Conservation (phyloP, 2,329 filamentous ascomycete species). For the Trichoderma hamatum region DNA sequence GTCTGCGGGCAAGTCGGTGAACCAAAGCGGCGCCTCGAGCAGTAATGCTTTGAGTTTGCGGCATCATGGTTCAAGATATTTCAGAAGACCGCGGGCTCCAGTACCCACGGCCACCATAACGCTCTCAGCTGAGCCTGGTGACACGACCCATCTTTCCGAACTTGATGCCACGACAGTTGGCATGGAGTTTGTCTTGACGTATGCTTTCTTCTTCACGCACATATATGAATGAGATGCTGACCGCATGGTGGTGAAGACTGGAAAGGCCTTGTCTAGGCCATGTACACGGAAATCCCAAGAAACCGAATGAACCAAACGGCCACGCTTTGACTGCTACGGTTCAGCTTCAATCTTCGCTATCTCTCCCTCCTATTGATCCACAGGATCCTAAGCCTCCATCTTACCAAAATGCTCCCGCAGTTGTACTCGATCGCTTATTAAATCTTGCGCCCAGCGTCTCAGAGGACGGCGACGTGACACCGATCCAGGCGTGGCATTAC, state of each 20-base stretch:
- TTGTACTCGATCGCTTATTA: conserved; percentile 33
- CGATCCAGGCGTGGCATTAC: conserved; percentile 44
- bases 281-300: conserved; percentile 33
- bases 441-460: conserved; percentile 33
- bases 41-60: background rate
- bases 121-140: background rate
- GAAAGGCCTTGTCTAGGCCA: conserved; percentile 38
- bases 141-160: conserved; percentile 30
- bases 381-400: conserved; percentile 23
- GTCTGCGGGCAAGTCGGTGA: background rate
- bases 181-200: conserved; percentile 43
- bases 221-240: background rate
- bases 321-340: conserved; percentile 36
- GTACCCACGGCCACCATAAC: background rate
- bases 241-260: conserved; percentile 29
- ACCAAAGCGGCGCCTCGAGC: background rate
- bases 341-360: conserved; percentile 27
- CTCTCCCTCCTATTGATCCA: background rate
- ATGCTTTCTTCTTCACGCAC: conserved; percentile 8
- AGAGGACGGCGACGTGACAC: conserved; percentile 44
- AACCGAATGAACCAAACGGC: conserved; percentile 34
- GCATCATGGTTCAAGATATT: background rate
- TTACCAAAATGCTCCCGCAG: conserved; percentile 28
- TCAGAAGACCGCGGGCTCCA: background rate
- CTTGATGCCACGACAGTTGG: conserved; percentile 34